These are phyloP conservation scores for Vitis hybrid DNA, from an alignment of 177 flowering plant species.

Conservation along the genomic window DNA sequence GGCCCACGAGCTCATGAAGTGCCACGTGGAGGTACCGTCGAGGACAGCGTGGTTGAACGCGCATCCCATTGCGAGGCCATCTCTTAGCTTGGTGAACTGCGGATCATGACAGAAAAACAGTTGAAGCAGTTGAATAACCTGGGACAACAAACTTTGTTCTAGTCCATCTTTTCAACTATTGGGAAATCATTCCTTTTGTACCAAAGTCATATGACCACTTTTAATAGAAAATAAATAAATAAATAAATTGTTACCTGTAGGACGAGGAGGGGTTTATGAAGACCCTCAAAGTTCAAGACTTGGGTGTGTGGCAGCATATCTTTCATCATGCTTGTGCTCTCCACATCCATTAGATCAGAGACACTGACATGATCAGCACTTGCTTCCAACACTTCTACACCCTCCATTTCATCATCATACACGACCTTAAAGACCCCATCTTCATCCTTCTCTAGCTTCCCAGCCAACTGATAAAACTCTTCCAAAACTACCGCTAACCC, in stretches of 20 bases:
- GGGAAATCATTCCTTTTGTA: too few relatives aligned
- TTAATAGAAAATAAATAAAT: background rate
- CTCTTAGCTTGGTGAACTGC: conserved; percentile 82
- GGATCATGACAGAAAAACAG: background rate
- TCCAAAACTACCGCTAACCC: conserved; percentile 59
- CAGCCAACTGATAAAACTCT: conserved; percentile 73
- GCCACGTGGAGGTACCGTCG: conserved; percentile 94
- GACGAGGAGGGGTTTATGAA: conserved; percentile 64
- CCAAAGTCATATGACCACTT: too few relatives aligned
- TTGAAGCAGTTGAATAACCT: too few relatives aligned
- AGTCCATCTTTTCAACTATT: too few relatives aligned
- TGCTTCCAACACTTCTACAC: conserved; percentile 76
- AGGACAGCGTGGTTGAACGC: conserved; percentile 93
- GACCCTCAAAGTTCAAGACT: conserved; percentile 72
- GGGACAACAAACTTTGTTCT: too few relatives aligned
- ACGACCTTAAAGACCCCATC: conserved; percentile 80
- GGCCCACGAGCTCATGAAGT: conserved; percentile 97
- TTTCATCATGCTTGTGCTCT: conserved; percentile 46
- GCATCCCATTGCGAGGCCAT: conserved; percentile 81
- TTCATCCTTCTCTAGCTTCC: conserved; percentile 70
- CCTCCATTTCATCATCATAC: conserved; percentile 64
- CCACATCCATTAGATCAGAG: conserved; percentile 58
- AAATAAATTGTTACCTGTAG: conserved; percentile 51
- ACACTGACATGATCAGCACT: conserved; percentile 42
- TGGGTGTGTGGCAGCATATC: conserved; percentile 70